phyloP scores from a whole-genome alignment of 805 yeast genomes.

The Nakazawaea ambrosiae region DNA sequence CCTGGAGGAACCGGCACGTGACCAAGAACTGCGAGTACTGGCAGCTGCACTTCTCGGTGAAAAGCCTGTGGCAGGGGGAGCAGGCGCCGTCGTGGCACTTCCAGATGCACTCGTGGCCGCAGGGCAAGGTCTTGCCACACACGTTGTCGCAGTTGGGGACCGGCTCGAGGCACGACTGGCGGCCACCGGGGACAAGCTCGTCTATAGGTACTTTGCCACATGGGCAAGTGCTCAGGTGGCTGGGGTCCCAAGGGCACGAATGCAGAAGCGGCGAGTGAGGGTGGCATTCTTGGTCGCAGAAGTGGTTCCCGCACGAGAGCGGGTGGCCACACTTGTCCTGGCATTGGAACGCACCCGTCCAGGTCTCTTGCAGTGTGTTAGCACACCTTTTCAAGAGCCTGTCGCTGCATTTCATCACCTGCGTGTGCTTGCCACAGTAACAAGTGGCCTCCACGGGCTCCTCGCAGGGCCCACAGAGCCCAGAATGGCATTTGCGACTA shows the following conservation, averaged over 20 bases:
- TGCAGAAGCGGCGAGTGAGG: constrained; percentile 27
- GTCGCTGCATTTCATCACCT: constrained; percentile 37
- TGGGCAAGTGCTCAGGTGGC: constrained; percentile 55
- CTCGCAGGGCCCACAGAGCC: constrained; percentile 73
- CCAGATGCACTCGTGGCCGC: constrained; percentile 69
- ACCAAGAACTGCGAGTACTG: constrained; percentile 47
- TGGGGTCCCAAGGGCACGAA: constrained; percentile 61
- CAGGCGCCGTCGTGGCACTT: constrained; percentile 78
- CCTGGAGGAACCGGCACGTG: constrained; percentile 53
- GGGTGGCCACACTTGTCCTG: constrained; percentile 32
- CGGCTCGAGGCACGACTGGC: constrained; percentile 66
- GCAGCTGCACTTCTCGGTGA: constrained; percentile 57
- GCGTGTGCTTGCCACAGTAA: constrained; percentile 63
- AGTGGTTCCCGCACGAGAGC: constrained; percentile 62
- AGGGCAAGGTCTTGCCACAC: constrained; percentile 57
- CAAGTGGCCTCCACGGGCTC: constrained; percentile 44
- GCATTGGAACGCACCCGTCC: constrained; percentile 51
- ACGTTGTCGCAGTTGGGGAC: constrained; percentile 64
- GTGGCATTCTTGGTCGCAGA: constrained; percentile 45
- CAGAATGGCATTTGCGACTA: constrained; percentile 60
- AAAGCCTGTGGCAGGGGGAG: constrained; percentile 51
- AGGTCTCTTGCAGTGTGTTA: constrained; percentile 18
- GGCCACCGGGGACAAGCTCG: constrained; percentile 26
- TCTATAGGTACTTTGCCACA: constrained; percentile 63
- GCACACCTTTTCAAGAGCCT: constrained; percentile 28